Percentiles rank a stretch among this genome's conserved stretches.
Conservation (phyloP, 257 asterid species). For the Ballota nigra region DNA sequence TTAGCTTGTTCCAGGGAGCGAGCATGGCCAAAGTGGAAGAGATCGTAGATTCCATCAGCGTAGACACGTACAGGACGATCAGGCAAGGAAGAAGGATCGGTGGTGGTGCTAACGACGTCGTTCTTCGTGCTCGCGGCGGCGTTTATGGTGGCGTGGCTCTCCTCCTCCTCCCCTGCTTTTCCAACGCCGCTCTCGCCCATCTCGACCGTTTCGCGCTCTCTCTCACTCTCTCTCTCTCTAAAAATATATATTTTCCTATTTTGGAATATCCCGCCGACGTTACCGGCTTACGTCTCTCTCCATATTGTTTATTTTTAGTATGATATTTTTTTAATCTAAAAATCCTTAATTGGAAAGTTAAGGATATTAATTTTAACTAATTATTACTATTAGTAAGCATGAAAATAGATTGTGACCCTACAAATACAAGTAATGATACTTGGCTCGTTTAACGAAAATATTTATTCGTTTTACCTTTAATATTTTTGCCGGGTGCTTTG, state of each 20-base stretch:
- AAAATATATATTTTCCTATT: neutral
- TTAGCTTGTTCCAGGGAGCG: slow-evolving; percentile 91
- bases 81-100: slow-evolving; percentile 20
- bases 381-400: too few relatives aligned
- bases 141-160: slow-evolving; percentile 14
- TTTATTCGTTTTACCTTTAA: too few relatives aligned
- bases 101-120: slow-evolving; percentile 6
- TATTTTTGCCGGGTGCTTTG: too few relatives aligned
- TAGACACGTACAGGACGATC: slow-evolving; percentile 69
- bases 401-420: too few relatives aligned
- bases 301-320: neutral
- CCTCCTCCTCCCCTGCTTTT: slow-evolving; percentile 23
- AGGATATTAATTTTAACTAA: neutral
- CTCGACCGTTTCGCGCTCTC: slow-evolving; percentile 18
- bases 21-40: slow-evolving; percentile 88
- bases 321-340: neutral
- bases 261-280: slow-evolving; percentile 19
- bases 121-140: neutral
- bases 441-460: too few relatives aligned
- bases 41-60: slow-evolving; percentile 89
- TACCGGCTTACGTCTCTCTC: slow-evolving; percentile 14
- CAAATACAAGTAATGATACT: neutral
- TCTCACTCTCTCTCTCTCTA: slow-evolving; percentile 4
- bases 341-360: neutral
- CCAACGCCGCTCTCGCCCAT: slow-evolving; percentile 35